phyloP scores from a whole-genome alignment of 2,329 filamentous ascomycete species.

The Fusarium buxicola region DNA sequence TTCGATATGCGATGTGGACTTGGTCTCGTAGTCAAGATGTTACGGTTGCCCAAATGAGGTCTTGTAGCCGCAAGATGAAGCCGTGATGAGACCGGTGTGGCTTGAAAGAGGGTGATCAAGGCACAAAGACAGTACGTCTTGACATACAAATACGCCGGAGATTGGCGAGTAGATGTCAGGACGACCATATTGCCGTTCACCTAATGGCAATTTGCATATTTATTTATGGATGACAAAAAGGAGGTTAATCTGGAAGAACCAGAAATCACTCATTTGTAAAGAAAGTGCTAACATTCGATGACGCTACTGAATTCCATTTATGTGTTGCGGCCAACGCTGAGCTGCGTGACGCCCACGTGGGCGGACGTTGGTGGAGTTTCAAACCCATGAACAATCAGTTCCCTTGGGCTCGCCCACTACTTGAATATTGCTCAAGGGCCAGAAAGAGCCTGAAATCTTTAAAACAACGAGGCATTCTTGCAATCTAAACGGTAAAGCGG shows the following conservation, averaged over 20 bases:
- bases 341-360: neutral
- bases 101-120: conserved; percentile 37
- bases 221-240: neutral
- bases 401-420: conserved; percentile 3
- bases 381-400: neutral
- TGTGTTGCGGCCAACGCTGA: neutral
- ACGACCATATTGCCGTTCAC: conserved; percentile 35
- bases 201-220: neutral
- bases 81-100: conserved; percentile 36
- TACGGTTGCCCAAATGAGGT: neutral
- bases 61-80: neutral
- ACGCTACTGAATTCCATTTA: neutral
- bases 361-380: neutral
- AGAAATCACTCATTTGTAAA: neutral
- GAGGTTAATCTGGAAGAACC: neutral
- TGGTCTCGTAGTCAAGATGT: neutral
- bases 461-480: too few species aligned
- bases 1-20: neutral
- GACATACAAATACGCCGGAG: conserved; percentile 39
- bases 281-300: neutral
- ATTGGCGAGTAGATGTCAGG: conserved; percentile 37
- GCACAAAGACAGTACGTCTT: conserved; percentile 42
- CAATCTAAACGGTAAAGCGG: conserved; percentile 39
- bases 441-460: neutral
- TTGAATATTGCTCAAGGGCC: conserved; percentile 3